These are phyloP conservation scores for Acer campestre DNA, from an alignment of 345 rosid species.

Conservation along the genomic window DNA sequence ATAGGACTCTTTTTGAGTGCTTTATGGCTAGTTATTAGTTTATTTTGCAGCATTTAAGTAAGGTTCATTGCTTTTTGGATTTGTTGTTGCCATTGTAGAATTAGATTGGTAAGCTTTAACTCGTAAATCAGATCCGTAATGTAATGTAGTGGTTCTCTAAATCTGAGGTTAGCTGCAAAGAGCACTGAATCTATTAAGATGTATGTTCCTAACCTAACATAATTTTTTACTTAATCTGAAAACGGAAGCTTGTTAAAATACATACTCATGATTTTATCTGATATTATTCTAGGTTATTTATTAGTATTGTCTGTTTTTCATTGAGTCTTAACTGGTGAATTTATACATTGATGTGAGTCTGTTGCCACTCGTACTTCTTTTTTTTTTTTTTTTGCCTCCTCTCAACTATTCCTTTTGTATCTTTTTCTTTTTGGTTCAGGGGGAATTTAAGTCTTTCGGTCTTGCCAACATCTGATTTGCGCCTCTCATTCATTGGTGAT, in stretches of 20 bases:
- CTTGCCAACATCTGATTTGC: conserved; percentile 85
- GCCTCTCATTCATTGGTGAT: conserved; percentile 81
- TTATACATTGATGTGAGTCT: background rate
- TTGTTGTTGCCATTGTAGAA: background rate
- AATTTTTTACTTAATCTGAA: background rate
- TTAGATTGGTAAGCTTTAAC: background rate
- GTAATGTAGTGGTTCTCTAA: background rate
- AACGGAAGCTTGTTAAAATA: background rate
- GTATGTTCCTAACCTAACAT: background rate
- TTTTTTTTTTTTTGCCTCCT: background rate
- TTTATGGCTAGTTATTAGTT: background rate
- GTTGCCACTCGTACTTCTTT: background rate
- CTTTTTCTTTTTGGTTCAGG: conserved; percentile 42
- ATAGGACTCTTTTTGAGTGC: background rate
- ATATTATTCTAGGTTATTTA: background rate
- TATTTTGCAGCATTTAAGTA: background rate
- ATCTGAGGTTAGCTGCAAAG: background rate
- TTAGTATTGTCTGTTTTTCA: background rate
- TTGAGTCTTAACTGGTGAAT: background rate
- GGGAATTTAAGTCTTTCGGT: conserved; percentile 77
- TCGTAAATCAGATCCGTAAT: background rate
- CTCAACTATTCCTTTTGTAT: conserved; percentile 12
- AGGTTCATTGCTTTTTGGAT: background rate
- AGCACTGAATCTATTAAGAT: background rate
- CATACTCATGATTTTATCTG: background rate